phyloP scores from a whole-genome alignment of 1,284 basidiomycete species.

The Ceratorhiza oryzae-sativae region DNA sequence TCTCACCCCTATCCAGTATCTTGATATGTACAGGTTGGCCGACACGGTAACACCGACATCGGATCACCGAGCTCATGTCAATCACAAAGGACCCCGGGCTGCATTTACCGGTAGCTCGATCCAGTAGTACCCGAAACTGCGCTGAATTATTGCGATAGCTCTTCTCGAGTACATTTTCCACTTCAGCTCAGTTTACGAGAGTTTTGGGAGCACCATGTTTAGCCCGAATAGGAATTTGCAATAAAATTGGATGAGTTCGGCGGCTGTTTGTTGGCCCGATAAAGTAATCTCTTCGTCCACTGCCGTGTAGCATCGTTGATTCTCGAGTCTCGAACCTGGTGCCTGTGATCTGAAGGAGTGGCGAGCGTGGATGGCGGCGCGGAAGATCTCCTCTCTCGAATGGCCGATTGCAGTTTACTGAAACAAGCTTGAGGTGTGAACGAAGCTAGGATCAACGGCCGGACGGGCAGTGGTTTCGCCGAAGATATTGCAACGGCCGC shows the following conservation, averaged over 20 bases:
- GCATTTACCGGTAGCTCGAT: neutral
- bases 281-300: neutral
- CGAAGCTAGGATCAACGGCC: neutral
- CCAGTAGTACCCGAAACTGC: too few species aligned
- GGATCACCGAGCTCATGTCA: slow-evolving; percentile 1
- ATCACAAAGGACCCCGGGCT: neutral
- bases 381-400: neutral
- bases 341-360: neutral
- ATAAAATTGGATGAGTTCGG: neutral
- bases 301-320: neutral
- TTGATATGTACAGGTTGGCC: neutral
- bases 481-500: neutral
- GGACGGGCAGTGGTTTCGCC: neutral
- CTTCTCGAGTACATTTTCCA: too few species aligned
- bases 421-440: neutral
- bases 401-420: neutral
- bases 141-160: too few species aligned
- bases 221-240: neutral
- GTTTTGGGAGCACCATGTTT: too few species aligned
- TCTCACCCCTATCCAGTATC: neutral
- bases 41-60: neutral
- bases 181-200: neutral
- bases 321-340: neutral
- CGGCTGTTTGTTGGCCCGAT: slow-evolving; percentile 14
- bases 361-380: neutral